Conservation (phyloP, 306 rosid species). For the Glycine tomentella region DNA sequence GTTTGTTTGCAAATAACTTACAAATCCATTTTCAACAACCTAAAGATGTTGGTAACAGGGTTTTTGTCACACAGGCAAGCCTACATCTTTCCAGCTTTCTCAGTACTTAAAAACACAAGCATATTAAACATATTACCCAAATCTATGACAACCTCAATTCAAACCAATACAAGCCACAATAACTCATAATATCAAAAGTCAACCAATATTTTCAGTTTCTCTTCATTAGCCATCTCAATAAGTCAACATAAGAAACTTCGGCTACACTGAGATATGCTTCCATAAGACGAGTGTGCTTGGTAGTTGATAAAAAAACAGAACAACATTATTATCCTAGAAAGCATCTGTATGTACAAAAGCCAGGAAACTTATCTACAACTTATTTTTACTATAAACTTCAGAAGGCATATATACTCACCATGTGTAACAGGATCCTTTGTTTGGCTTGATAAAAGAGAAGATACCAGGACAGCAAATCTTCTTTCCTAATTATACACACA, state of each 20-base stretch:
- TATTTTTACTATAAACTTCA: slow-evolving; percentile 17
- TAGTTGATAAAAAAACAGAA: background rate
- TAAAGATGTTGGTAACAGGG: background rate
- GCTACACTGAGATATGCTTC: slow-evolving; percentile 14
- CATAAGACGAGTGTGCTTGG: slow-evolving; percentile 3
- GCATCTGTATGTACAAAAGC: background rate
- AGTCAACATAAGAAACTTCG: slow-evolving; percentile 14
- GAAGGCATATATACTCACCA: slow-evolving; percentile 63
- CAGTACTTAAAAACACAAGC: slow-evolving; percentile 12
- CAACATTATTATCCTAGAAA: slow-evolving; percentile 1
- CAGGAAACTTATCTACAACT: background rate
- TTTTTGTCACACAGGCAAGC: slow-evolving; percentile 4
- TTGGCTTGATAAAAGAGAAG: slow-evolving; percentile 96
- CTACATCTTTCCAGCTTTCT: slow-evolving; percentile 1
- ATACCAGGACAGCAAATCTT: slow-evolving; percentile 93
- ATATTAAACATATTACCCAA: background rate
- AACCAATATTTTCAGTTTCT: slow-evolving; percentile 25
- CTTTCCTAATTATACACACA: slow-evolving; percentile 65
- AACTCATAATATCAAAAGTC: background rate
- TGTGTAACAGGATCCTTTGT: slow-evolving; percentile 91
- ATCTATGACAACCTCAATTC: slow-evolving; percentile 26
- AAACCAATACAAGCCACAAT: slow-evolving; percentile 9
- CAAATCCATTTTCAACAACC: slow-evolving; percentile 18
- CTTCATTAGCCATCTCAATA: slow-evolving; percentile 21
- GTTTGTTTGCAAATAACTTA: slow-evolving; percentile 11